These are phyloP conservation scores for Monosporozyma siamensis DNA, from an alignment of 805 yeast genomes.

Conservation along the genomic window DNA sequence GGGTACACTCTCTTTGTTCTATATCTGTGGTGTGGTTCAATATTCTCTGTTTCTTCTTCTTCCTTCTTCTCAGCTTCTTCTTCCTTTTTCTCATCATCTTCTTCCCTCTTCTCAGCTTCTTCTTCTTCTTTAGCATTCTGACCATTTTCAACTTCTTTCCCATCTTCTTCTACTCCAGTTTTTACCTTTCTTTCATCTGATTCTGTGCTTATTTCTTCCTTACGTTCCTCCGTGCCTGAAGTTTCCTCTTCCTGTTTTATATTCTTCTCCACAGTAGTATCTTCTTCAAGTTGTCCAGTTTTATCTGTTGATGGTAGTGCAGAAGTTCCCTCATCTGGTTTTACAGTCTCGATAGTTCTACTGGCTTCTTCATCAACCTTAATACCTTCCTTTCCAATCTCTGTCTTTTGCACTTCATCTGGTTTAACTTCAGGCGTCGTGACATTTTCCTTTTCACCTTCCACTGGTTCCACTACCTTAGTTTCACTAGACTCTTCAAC, in stretches of 20 bases:
- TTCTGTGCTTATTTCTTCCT: neutral
- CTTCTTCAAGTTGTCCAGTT: neutral
- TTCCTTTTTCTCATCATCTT: conserved; percentile 2
- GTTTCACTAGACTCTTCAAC: neutral
- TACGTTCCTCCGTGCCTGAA: neutral
- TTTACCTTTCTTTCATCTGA: neutral
- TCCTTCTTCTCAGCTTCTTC: neutral
- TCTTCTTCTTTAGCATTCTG: conserved; percentile 4
- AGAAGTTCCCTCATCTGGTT: no score
- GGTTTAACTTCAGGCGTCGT: no score
- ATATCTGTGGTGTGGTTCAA: neutral
- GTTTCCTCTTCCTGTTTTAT: neutral
- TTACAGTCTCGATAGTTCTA: no score
- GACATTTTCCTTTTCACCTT: neutral
- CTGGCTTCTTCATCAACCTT: no score
- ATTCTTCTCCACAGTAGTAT: neutral
- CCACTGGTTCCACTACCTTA: no score
- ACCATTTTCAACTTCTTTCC: conserved; percentile 8
- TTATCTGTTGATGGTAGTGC: no score
- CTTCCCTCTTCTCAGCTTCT: conserved; percentile 4
- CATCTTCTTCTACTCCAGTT: neutral
- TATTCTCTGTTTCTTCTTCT: neutral
- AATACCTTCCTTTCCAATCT: no score
- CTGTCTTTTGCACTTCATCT: no score
- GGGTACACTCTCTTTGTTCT: neutral